phyloP scores from a whole-genome alignment of 805 yeast genomes.

The Starmerella apis region DNA sequence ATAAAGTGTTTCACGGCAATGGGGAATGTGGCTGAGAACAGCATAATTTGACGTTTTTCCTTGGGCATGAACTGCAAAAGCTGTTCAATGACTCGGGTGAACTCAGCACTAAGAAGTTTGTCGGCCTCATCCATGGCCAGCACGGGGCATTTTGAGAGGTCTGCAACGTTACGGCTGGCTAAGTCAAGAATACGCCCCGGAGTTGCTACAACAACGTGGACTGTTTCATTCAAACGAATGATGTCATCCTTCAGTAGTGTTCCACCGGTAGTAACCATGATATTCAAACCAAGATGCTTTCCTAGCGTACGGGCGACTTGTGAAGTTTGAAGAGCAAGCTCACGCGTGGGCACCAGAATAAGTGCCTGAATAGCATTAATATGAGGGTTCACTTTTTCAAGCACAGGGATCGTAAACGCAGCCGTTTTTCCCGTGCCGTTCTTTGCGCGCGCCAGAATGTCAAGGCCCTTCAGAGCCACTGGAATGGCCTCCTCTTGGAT shows the following conservation, averaged over 20 bases:
- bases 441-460: constrained; percentile 92
- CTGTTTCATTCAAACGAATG: constrained; percentile 81
- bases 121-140: constrained; percentile 99
- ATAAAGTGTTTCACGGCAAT: constrained; percentile 83
- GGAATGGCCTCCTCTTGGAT: constrained; percentile 97
- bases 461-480: constrained; percentile 88
- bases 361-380: constrained; percentile 78
- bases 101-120: constrained; percentile 86
- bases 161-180: constrained; percentile 79
- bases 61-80: constrained; percentile 69
- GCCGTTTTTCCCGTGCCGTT: constrained; percentile 99
- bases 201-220: constrained; percentile 90
- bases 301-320: constrained; percentile 95
- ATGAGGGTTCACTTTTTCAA: constrained; percentile 81
- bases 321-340: constrained; percentile 91
- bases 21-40: constrained; percentile 95
- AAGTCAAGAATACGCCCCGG: constrained; percentile 95
- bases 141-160: constrained; percentile 71
- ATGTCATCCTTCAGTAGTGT: constrained; percentile 90
- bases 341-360: constrained; percentile 94
- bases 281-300: constrained; percentile 80
- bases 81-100: constrained; percentile 76
- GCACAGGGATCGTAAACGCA: constrained; percentile 86
- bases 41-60: constrained; percentile 63
- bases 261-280: constrained; percentile 99